Base-by-base conservation (phyloP, 495 filamentous ascomycete species). In the Penicillium canescens region DNA sequence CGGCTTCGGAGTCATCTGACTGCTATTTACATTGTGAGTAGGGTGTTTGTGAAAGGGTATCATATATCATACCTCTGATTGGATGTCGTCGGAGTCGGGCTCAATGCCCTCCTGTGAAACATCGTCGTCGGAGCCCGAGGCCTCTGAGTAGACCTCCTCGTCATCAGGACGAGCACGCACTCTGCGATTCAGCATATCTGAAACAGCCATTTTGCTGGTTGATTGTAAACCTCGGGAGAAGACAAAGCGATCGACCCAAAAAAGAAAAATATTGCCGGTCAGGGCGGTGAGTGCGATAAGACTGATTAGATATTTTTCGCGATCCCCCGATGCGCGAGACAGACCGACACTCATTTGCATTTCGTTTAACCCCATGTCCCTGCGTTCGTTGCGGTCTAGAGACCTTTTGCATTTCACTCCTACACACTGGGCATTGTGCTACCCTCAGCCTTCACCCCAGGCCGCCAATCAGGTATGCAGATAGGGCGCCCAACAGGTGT, bases 121-220 rank as follows among this genome's bases (percentile, higher is more conserved):
- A 2, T 55, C 55, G 16, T 66, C 57, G 35, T 58, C 67, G 7
- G 56, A 59, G 20, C 40, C 63, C 38, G 72, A 68, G 12, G 20
- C 59, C 12, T 69, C 68, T 1, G 67, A 73, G 41, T 67, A 68
- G 3, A 54, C 48, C 6, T 81, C 73, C 3, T 86, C 83, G 0
- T 81, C 79, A 47, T 81, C 84, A 33, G 76, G 77, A 31, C 78
- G 71, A 0, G 82, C 80, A 37, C 78, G 78, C 33, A 88, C 81
- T 39, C 85, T 76, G 51, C 84, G 76, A 59, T 87, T 79, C 8
- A 89, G 66, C 24, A 68, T 71, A 50, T 75, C 71, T n/a, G 69
- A 62, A 50, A 78, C 73, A 21, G 69, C 69, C 79, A 81, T 81
- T 14, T 42, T 60, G 49, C 18, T 14, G 18, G 12, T 31, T 20